Percentiles rank a stretch among this genome's conserved stretches.
Conservation (phyloP, 78 protist genomes). For the Dictyostelium purpureum region DNA sequence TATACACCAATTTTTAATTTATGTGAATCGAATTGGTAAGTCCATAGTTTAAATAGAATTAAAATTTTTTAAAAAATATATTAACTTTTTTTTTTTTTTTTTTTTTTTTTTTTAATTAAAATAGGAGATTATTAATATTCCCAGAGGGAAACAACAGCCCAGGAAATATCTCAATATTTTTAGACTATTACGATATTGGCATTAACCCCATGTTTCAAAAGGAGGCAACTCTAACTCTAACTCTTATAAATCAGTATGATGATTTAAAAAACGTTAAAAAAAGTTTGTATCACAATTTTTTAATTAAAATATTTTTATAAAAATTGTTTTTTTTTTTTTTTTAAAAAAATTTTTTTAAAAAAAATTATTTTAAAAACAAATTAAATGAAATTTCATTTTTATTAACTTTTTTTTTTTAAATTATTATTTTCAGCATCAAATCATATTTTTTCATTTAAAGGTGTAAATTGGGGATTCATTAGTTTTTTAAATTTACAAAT, state of each 20-base stretch:
- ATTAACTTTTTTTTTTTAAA: not conserved
- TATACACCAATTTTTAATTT: conserved; percentile 58
- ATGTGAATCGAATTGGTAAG: conserved; percentile 67
- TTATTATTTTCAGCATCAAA: conserved; percentile 46
- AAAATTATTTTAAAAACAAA: not conserved
- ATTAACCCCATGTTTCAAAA: conserved; percentile 64
- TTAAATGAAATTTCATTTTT: not conserved
- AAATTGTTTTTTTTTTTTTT: not conserved
- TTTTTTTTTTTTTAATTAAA: not conserved
- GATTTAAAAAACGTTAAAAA: conserved; percentile 47
- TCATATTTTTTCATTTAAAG: conserved; percentile 78
- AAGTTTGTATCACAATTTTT: not conserved
- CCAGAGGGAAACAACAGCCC: conserved; percentile 81
- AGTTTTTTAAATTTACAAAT: conserved; percentile 49
- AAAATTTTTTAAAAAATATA: not conserved
- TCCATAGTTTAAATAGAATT: not conserved
- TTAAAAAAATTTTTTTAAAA: not conserved
- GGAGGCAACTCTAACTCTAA: conserved; percentile 57
- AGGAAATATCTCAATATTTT: conserved; percentile 70
- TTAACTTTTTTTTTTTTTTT: not conserved
- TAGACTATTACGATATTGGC: conserved; percentile 74
- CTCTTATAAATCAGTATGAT: conserved; percentile 61
- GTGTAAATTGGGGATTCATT: conserved; percentile 77
- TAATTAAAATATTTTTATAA: not conserved
- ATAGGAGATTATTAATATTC: conserved; percentile 60